Base-by-base conservation (phyloP, 352 stramenopile species). In the Phytophthora pseudosyringae region DNA sequence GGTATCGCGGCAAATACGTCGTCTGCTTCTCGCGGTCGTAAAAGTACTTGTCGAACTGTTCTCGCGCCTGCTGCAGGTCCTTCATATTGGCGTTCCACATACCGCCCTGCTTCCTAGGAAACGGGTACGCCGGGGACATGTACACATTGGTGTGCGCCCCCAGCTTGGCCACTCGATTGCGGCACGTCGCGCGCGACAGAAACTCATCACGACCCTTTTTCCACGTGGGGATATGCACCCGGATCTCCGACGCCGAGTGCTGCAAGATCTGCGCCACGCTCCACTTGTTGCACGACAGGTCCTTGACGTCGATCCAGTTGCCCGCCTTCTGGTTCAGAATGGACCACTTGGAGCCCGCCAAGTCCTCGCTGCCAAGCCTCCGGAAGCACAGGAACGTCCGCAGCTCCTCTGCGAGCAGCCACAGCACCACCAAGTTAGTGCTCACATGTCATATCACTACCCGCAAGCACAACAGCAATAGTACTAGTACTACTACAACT, bases 221-320 rank as follows among this genome's bases (percentile, higher is more conserved):
- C 84, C 86, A 95, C 29, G 73, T 88, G 11, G 76, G 65, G 28
- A 95, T 72, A 43, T 89, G 74, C 31, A 95, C 75, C 5, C 86
- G 83, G 52, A 91, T 89, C 67, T 94, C 83, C 9, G 75, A 77
- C 3, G 71, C 45, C 33, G 80, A 83, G 11, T 90, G 73, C 18
- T 79, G 67, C 48, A 93, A 58, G 54, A 96, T 90, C 68, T 94
- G 86, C 8, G 68, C 86, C 18, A 94, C 76, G 40, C 68, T 76
- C 88, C 88, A 96, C 36, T 87, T 86, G 43, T 85, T 89, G 26
- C 82, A 87, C 45, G 80, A 88, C 45, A 88, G 26, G 31, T 96
- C 88, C 26, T 87, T 83, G 3, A 96, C 76, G 35, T 96, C 88
- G 39, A 96, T 81, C 88, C 88, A 96, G 53, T 82, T 81, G 31